Percentiles rank a stretch among this genome's conserved stretches.
Evolutionary conservation across 148 eudicot genomes (phyloP).

Genomic region (Polygonum maritimum): DNA sequence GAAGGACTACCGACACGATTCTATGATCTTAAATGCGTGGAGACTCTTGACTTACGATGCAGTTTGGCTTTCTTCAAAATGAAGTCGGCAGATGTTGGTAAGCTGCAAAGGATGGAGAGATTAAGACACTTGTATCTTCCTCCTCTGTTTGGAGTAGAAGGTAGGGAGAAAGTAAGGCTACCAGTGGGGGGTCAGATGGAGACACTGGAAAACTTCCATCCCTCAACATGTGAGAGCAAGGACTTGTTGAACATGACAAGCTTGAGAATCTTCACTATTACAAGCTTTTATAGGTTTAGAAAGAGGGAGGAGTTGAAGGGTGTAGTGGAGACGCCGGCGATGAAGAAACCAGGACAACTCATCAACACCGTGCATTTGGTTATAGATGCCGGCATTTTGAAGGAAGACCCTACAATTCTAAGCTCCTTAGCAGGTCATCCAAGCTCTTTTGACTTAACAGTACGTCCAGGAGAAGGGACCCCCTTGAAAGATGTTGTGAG

Average conservation of each 20-base stretch:
- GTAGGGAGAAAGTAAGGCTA: neutral
- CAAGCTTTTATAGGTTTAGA: rapidly evolving
- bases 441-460: too few species aligned
- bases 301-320: neutral
- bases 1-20: neutral
- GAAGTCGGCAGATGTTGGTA: too few species aligned
- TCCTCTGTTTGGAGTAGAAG: rapidly evolving
- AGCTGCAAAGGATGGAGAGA: neutral
- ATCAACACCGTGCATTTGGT: too few species aligned
- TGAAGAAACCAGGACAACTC: too few species aligned
- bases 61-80: neutral
- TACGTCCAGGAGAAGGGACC: too few species aligned
- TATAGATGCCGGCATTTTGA: too few species aligned
- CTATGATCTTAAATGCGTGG: neutral
- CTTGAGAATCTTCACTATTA: neutral
- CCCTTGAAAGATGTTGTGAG: too few species aligned
- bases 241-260: neutral
- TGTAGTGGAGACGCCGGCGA: too few species aligned
- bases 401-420: too few species aligned
- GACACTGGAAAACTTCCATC: neutral
- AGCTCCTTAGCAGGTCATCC: too few species aligned
- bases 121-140: slow-evolving; percentile 6
- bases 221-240: neutral
- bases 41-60: neutral
- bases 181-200: neutral